Evolutionary conservation across 345 rosid genomes (phyloP), one percentile per base, ranked within the genome.

Genomic region (Heritiera littoralis): DNA sequence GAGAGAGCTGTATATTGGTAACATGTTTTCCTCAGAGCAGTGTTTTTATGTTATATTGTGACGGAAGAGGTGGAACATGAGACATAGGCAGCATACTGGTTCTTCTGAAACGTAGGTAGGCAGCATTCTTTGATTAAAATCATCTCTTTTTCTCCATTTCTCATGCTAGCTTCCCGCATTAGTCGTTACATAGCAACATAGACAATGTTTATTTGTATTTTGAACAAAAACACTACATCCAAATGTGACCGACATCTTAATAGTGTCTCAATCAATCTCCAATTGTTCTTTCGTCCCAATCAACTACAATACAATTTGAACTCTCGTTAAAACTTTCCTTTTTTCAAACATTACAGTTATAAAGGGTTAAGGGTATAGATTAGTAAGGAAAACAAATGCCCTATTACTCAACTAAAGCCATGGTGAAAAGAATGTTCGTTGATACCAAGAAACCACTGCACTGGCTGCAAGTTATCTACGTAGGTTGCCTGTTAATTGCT

Each of bases 301-400:
- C 52, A 48, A 76, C 68, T 46, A 3, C 63, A 52, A 32, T 11
- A 76, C 79, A 64, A 17, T 17, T 38, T 58, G 9, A 45, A 65
- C 20, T 64, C 60, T 10, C 10, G 63, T 59, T 58, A 75, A 75
- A 52, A 41, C 43, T 41, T 4, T 41, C 3, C 43, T 35, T 35
- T 35, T 35, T 35, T 35, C 38, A 35, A 35, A 41, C 4, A 65
- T 52, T 66, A 54, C 64, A 38, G 52, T 65, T 65, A 54, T 54
- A 51, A 52, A n/a, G 12, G 79, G 72, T 77, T 66, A 66, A 63
- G 23, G 56, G 72, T 49, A 15, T 64, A 65, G 51, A 65, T 77
- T 51, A 51, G 72, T 65, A 49, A 11, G 40, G 51, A 77, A 77
- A 65, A 65, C 18, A 54, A 77, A 49, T 51, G 51, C 63, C 59